A percentile compares a stretch with the other conserved stretches of the same genome.
Conservation (phyloP, 176 grass and related monocot species). For the Panicum miliaceum region DNA sequence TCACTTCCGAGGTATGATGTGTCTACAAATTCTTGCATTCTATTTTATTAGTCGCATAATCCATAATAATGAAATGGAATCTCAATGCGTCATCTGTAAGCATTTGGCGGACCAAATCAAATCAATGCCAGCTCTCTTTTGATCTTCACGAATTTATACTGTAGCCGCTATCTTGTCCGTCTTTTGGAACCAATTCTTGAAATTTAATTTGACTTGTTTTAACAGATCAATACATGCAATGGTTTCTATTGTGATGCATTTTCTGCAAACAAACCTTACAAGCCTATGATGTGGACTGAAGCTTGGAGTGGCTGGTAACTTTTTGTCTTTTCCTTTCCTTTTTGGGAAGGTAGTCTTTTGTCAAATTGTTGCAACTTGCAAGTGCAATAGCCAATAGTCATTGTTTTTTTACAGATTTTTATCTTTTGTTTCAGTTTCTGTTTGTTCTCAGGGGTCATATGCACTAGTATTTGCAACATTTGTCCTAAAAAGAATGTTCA, state of each 20-base stretch:
- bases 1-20: neutral
- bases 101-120: conserved; percentile 9
- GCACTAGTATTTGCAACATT: conserved; percentile 26
- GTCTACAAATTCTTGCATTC: neutral
- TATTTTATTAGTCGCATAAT: neutral
- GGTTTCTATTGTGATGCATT: conserved; percentile 99
- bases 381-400: neutral
- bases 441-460: neutral
- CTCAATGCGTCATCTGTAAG: neutral
- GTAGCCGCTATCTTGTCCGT: neutral
- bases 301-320: conserved; percentile 98
- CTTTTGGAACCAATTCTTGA: neutral
- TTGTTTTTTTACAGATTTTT: neutral
- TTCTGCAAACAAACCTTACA: conserved; percentile 81
- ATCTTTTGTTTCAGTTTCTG: conserved; percentile 15
- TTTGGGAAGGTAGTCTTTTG: neutral
- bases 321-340: neutral
- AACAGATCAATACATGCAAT: conserved; percentile 98
- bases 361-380: neutral
- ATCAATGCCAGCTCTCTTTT: neutral
- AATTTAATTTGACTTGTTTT: conserved; percentile 17
- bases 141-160: neutral
- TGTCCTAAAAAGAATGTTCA: conserved; percentile 13
- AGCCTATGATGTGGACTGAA: conserved; percentile 99
- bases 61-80: neutral